A percentile compares a stretch with the other conserved stretches of the same genome.
Evolutionary conservation across 83 land plant genomes (phyloP).

Genomic region (Isoetes engelmannii): DNA sequence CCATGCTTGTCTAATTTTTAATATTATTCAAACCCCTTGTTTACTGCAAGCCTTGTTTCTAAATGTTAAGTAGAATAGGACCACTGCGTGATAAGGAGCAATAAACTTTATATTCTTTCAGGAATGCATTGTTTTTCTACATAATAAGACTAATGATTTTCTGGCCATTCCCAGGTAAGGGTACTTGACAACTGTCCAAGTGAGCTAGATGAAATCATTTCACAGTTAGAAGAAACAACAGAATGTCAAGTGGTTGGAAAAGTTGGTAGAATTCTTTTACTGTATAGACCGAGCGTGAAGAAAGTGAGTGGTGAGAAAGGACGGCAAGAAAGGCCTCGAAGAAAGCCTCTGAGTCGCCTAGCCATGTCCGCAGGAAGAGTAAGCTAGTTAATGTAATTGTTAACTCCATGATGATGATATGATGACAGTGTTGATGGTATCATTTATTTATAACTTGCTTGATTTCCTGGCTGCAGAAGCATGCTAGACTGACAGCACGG

Average conservation of each 20-base stretch:
- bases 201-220: conserved; percentile 18
- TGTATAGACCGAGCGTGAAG: conserved; percentile 24
- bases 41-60: too few relatives aligned
- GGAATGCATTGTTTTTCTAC: too few relatives aligned
- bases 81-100: too few relatives aligned
- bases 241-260: conserved; percentile 26
- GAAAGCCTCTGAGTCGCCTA: conserved; percentile 3
- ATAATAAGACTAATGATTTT: not conserved
- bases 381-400: not conserved
- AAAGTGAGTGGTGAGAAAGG: conserved; percentile 19
- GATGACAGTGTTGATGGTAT: too few relatives aligned
- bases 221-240: conserved; percentile 17
- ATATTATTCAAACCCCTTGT: too few relatives aligned
- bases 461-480: too few relatives aligned
- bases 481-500: too few relatives aligned
- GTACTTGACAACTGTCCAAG: conserved; percentile 24
- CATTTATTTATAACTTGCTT: too few relatives aligned
- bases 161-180: conserved; percentile 10
- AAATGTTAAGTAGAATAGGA: too few relatives aligned
- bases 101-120: too few relatives aligned
- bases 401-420: too few relatives aligned
- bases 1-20: too few relatives aligned
- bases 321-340: not conserved
- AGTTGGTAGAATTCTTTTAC: conserved; percentile 17
- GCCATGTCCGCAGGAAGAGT: conserved; percentile 9